A percentile compares a stretch with the other conserved stretches of the same genome.
phyloP scores from a whole-genome alignment of 208 protist genomes.

The Crithidia mellificae region DNA sequence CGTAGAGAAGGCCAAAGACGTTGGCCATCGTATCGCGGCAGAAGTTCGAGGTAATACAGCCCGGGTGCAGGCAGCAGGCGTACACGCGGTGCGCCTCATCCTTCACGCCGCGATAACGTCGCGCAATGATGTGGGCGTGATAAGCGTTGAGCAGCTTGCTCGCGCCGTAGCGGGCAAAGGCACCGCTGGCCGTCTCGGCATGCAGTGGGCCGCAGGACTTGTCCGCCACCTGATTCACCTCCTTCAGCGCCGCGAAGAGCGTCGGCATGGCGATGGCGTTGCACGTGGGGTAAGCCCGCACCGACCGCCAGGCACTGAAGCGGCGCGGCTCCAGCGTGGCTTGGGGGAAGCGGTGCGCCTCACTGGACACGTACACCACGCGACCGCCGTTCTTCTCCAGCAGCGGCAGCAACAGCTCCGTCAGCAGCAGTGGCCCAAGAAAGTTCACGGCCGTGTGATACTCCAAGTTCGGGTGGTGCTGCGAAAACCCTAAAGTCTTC shows the following conservation, averaged over 20 bases:
- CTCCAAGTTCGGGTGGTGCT: slow-evolving; percentile 57
- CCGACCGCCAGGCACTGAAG: slow-evolving; percentile 22
- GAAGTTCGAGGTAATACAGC: slow-evolving; percentile 78
- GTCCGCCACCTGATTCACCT: slow-evolving; percentile 58
- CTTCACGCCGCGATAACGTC: slow-evolving; percentile 36
- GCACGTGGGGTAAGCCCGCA: slow-evolving; percentile 7
- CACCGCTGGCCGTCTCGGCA: slow-evolving; percentile 11
- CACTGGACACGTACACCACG: slow-evolving; percentile 82
- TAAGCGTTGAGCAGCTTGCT: slow-evolving; percentile 89
- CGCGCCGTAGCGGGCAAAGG: slow-evolving; percentile 80
- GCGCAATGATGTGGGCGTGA: slow-evolving; percentile 76
- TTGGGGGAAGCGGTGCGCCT: slow-evolving; percentile 77
- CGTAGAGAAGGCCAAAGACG: slow-evolving; percentile 27
- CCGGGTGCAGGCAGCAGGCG: slow-evolving; percentile 82
- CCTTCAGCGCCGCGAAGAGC: slow-evolving; percentile 56
- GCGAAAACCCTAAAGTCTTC: slow-evolving; percentile 49
- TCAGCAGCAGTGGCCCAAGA: slow-evolving; percentile 79
- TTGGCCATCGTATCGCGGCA: slow-evolving; percentile 48
- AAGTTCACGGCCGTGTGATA: slow-evolving; percentile 87
- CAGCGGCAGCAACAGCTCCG: slow-evolving; percentile 77
- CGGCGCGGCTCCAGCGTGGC: slow-evolving; percentile 37
- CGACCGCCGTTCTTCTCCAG: slow-evolving; percentile 71
- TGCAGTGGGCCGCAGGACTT: slow-evolving; percentile 49
- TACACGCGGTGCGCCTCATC: slow-evolving; percentile 39
- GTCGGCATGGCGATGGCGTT: slow-evolving; percentile 38